Base-by-base conservation (phyloP, 768 basidiomycete genomes). In the Serendipita vermifera region DNA sequence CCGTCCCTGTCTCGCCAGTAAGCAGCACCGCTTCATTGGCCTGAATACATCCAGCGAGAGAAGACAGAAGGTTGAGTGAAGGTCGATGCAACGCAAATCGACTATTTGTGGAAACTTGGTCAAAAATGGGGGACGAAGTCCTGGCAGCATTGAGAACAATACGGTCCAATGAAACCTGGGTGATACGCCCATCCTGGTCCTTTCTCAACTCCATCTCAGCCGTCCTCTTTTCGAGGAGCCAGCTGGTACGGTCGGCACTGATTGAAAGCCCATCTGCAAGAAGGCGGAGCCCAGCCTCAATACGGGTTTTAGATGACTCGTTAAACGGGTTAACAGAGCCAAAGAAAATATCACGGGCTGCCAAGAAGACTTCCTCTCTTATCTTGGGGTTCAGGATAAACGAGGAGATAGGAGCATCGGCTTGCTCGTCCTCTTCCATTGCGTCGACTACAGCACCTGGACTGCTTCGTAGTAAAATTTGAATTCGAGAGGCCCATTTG, bases 1-100 rank as follows among this genome's bases (percentile, higher is more conserved):
- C 96, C 1, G 96, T 99, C n/a, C 96, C 96, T 2, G 96, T 99
- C 72, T 99, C 96, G 41, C 96, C 96, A 0, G 92, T 91, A 24
- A 99, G 76, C 5, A 99, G 76, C 3, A 93, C 73, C 3, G 96
- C 91, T 64, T 99, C 96, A 13, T 70, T 69, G 41, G 85, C 72
- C 0, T 82, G 74, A 41, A 91, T 73, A 0, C 85, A 79, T 20
- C 80, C 81, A 2, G 81, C 80, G 33, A 98, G 83, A 14, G 88
- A 80, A 20, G 88, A 85, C 32, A 97, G 75, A 2, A 98, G 73
- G 29, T 78, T 69, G 0, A 85, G 69, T 0, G 91, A 91, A 0
- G 91, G 92, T 55, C 80, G 79, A 63, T 97, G 94, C 69, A 97
- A 71, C 0, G 87, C 92, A 64, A 92, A 99, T n/a, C n/a, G n/a